A percentile compares a stretch with the other conserved stretches of the same genome.
Conservation (phyloP, 2,329 filamentous ascomycete species). For the Hysterium pulicare region DNA sequence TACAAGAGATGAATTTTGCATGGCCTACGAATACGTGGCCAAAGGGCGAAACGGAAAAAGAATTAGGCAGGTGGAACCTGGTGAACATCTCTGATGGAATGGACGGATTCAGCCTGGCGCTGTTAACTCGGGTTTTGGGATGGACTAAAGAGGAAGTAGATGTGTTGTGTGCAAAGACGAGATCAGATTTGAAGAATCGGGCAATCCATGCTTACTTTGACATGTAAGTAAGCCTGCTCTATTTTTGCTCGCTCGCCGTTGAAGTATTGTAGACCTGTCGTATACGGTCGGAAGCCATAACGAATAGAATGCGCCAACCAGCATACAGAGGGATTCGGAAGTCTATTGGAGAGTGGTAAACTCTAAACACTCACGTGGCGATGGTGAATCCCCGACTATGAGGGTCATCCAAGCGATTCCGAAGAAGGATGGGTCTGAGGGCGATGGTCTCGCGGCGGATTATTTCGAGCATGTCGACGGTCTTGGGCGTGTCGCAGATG, state of each 20-base stretch:
- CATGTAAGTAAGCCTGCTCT: constrained; percentile 1
- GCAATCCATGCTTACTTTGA: constrained; percentile 5
- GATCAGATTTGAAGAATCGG: constrained; percentile 2
- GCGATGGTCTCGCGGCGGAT: no score
- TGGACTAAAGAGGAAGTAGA: constrained; percentile 8
- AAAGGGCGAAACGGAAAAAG: constrained; percentile 41
- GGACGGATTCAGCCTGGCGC: constrained; percentile 6
- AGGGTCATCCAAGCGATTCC: no score
- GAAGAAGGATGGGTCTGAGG: no score
- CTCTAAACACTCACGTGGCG: neutral
- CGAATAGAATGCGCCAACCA: no score
- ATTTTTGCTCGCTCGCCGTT: neutral
- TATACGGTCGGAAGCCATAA: constrained; percentile 5
- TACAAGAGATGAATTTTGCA: constrained; percentile 24
- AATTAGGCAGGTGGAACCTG: constrained; percentile 36
- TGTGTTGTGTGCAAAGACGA: constrained; percentile 4
- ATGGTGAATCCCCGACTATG: neutral
- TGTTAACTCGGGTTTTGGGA: constrained; percentile 7
- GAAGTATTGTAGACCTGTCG: constrained; percentile 1
- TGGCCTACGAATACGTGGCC: constrained; percentile 43
- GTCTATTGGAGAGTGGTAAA: neutral
- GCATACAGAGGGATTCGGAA: neutral
- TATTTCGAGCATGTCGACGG: no score
- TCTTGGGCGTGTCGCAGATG: no score
- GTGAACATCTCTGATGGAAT: constrained; percentile 17